Evolutionary conservation across 208 protist genomes (phyloP).

Genomic region (Crithidia mellificae): DNA sequence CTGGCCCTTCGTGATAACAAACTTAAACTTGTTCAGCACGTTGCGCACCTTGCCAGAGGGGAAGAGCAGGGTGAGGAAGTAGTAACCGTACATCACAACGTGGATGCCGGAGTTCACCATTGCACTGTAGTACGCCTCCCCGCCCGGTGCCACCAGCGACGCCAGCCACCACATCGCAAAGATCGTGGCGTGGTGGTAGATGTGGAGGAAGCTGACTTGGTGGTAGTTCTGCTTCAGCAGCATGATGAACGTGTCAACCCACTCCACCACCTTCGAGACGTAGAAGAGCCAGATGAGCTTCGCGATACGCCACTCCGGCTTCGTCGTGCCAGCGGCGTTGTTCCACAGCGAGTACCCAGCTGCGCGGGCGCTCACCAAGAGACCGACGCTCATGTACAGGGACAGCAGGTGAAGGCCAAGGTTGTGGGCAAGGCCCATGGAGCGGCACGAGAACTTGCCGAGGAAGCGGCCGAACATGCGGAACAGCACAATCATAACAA

Average conservation of each 20-base stretch:
- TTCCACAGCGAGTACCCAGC: slow-evolving; percentile 75
- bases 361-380: slow-evolving; percentile 60
- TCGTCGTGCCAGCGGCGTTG: slow-evolving; percentile 49
- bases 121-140: slow-evolving; percentile 81
- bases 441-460: slow-evolving; percentile 53
- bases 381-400: slow-evolving; percentile 70
- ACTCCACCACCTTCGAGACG: slow-evolving; percentile 78
- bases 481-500: slow-evolving; percentile 37
- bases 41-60: slow-evolving; percentile 48
- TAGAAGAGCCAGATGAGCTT: slow-evolving; percentile 83
- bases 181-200: slow-evolving; percentile 83
- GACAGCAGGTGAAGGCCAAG: slow-evolving; percentile 63
- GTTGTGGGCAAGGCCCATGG: slow-evolving; percentile 66
- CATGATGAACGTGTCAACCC: slow-evolving; percentile 79
- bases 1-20: slow-evolving; percentile 78
- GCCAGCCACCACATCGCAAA: slow-evolving; percentile 78
- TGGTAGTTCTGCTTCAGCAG: slow-evolving; percentile 75
- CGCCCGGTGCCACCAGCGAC: slow-evolving; percentile 47
- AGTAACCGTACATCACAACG: slow-evolving; percentile 87
- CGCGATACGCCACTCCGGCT: slow-evolving; percentile 57
- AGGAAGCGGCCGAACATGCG: slow-evolving; percentile 41
- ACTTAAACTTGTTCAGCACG: slow-evolving; percentile 70
- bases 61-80: slow-evolving; percentile 74
- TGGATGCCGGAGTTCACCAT: slow-evolving; percentile 82
- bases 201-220: slow-evolving; percentile 79